Evolutionary conservation across 1,284 basidiomycete genomes (phyloP).

Genomic region (Ustilago esculenta): DNA sequence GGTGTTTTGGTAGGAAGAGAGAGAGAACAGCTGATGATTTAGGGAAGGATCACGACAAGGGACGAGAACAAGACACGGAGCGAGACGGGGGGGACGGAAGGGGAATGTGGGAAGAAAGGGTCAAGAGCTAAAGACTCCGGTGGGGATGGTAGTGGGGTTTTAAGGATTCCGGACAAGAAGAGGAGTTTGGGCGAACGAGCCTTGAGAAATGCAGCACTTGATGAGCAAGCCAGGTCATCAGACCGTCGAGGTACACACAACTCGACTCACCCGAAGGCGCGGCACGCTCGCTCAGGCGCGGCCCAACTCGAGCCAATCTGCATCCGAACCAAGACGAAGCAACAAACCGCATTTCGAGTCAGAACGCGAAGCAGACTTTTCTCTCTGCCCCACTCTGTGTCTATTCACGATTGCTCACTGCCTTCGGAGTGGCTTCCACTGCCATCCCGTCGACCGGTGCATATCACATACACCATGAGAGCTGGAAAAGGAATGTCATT

Average conservation of each 20-base stretch:
- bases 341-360: not conserved
- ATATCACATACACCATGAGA: too few relatives aligned
- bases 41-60: not conserved
- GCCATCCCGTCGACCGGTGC: too few relatives aligned
- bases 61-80: not conserved
- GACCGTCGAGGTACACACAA: conserved; percentile 17
- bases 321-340: too few relatives aligned
- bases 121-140: not conserved
- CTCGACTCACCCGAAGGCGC: too few relatives aligned
- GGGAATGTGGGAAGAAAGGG: conserved; percentile 1
- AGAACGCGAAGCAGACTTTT: too few relatives aligned
- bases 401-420: too few relatives aligned
- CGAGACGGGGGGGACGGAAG: not conserved
- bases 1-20: not conserved
- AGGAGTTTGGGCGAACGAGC: too few relatives aligned
- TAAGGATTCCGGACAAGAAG: conserved; percentile 4
- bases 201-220: too few relatives aligned
- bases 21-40: conserved; percentile 1
- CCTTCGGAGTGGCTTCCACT: too few relatives aligned
- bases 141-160: not conserved
- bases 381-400: too few relatives aligned
- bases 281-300: conserved; percentile 9
- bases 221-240: conserved; percentile 13
- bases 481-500: too few relatives aligned
- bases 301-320: too few relatives aligned